These are phyloP conservation scores for Syncephalastrum sp. DNA, from an alignment of 371 early-diverging fungal species.

Conservation along the genomic window DNA sequence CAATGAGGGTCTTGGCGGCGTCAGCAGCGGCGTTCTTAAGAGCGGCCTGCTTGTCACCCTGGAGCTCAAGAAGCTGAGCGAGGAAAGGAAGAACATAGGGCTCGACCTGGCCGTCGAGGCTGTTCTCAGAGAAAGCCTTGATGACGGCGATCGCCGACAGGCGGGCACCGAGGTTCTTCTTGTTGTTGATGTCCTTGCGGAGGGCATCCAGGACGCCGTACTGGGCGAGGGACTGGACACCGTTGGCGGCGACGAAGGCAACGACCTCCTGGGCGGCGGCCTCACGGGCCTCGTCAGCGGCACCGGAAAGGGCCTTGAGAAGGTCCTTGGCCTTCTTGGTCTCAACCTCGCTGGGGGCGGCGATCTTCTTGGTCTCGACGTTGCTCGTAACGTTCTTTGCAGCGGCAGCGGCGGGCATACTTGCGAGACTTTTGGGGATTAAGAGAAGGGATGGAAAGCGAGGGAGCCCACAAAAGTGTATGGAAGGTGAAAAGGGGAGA, in stretches of 20 bases:
- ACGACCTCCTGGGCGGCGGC: constrained; percentile 35
- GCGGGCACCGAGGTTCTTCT: constrained; percentile 64
- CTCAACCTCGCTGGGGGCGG: constrained; percentile 23
- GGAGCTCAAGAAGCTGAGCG: constrained; percentile 56
- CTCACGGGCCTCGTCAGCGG: constrained; percentile 31
- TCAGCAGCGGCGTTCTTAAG: constrained; percentile 60
- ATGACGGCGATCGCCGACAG: constrained; percentile 66
- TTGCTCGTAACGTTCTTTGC: constrained; percentile 13
- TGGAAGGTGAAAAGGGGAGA: constrained; percentile 5
- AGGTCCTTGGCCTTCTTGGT: constrained; percentile 36
- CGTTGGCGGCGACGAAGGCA: constrained; percentile 45
- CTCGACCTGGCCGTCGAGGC: constrained; percentile 49
- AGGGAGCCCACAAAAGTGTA: constrained; percentile 7
- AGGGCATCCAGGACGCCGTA: constrained; percentile 57
- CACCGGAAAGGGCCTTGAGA: constrained; percentile 25
- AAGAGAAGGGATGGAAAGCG: constrained; percentile 4
- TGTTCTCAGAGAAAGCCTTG: constrained; percentile 52
- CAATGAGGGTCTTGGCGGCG: constrained; percentile 55
- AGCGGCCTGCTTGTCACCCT: constrained; percentile 65
- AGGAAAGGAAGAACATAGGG: constrained; percentile 62
- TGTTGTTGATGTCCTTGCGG: constrained; percentile 58
- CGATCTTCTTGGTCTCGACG: constrained; percentile 20
- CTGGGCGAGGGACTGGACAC: constrained; percentile 57
- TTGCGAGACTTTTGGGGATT: background rate
- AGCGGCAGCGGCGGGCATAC: constrained; percentile 12